A percentile compares a stretch with the other conserved stretches of the same genome.
phyloP scores from a whole-genome alignment of 1,139 yeast genomes.

The Trichomonascaceae sp. region DNA sequence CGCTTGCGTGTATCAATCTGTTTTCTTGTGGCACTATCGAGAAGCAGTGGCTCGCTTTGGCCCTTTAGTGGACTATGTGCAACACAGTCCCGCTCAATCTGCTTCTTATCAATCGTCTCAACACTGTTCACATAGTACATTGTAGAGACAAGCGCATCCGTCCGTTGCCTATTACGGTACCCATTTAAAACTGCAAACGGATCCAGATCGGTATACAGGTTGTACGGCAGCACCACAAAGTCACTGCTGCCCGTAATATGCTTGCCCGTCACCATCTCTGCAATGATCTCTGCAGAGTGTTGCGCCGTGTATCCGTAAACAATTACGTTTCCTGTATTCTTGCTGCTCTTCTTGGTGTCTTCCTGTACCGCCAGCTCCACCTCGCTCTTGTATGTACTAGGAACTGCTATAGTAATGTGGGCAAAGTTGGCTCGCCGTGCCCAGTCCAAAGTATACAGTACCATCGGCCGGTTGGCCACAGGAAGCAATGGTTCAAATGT shows the following conservation, averaged over 20 bases:
- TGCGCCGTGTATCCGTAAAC: constrained; percentile 11
- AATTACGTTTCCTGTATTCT: neutral
- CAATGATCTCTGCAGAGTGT: constrained; percentile 48
- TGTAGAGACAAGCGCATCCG: constrained; percentile 43
- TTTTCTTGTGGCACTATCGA: constrained; percentile 58
- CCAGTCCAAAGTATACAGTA: constrained; percentile 84
- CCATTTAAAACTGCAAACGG: constrained; percentile 82
- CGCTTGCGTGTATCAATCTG: constrained; percentile 58
- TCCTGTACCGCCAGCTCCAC: constrained; percentile 9
- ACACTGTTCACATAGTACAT: constrained; percentile 59
- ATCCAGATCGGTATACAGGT: constrained; percentile 80
- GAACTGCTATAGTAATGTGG: constrained; percentile 39
- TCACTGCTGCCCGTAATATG: constrained; percentile 33
- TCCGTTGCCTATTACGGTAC: constrained; percentile 53
- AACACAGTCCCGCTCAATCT: constrained; percentile 47
- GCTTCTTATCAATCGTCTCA: constrained; percentile 68
- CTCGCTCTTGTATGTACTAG: constrained; percentile 8
- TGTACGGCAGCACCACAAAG: constrained; percentile 82
- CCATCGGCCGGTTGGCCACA: constrained; percentile 81
- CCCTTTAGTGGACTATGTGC: constrained; percentile 38
- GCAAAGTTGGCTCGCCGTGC: constrained; percentile 55
- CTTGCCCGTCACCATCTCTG: constrained; percentile 33
- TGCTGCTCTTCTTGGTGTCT: constrained; percentile 4
- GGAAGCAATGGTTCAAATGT: constrained; percentile 78
- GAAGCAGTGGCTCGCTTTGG: constrained; percentile 35